These are phyloP conservation scores for Solanum acaule DNA, from an alignment of 257 asterid genomes.

Conservation along the genomic window DNA sequence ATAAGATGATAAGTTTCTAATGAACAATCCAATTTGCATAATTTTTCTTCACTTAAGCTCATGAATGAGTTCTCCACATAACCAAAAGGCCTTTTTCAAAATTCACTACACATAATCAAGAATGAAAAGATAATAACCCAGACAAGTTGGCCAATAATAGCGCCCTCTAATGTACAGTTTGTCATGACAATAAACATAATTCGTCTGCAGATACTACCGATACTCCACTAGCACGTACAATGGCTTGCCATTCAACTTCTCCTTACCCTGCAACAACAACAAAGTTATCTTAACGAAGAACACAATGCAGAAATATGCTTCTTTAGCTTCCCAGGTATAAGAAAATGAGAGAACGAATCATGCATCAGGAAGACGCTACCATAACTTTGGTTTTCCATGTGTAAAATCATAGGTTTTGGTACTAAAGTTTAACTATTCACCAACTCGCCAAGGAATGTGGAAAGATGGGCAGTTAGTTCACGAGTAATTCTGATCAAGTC, in stretches of 20 bases:
- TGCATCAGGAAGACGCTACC: background rate
- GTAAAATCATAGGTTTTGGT: background rate
- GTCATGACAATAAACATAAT: background rate
- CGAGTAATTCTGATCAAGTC: background rate
- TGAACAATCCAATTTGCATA: background rate
- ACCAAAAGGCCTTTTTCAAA: background rate
- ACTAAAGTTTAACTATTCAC: background rate
- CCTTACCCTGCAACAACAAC: slow-evolving; percentile 41
- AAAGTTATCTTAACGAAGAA: background rate
- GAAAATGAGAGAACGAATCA: background rate
- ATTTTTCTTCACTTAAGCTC: background rate
- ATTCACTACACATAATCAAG: background rate
- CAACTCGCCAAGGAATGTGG: background rate
- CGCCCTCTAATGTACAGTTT: slow-evolving; percentile 16
- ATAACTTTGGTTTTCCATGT: background rate
- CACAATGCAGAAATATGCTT: background rate
- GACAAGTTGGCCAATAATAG: background rate
- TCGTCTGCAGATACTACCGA: slow-evolving; percentile 16
- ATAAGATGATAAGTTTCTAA: background rate
- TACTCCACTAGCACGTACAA: slow-evolving; percentile 64
- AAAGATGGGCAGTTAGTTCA: background rate
- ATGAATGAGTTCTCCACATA: slow-evolving; percentile 1
- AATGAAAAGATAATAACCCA: background rate
- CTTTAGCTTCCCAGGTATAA: background rate
- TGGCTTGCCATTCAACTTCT: slow-evolving; percentile 62